Evolutionary conservation across 768 basidiomycete species (phyloP), one percentile per base, ranked within the genome.

Genomic region (Panellus pusillus): DNA sequence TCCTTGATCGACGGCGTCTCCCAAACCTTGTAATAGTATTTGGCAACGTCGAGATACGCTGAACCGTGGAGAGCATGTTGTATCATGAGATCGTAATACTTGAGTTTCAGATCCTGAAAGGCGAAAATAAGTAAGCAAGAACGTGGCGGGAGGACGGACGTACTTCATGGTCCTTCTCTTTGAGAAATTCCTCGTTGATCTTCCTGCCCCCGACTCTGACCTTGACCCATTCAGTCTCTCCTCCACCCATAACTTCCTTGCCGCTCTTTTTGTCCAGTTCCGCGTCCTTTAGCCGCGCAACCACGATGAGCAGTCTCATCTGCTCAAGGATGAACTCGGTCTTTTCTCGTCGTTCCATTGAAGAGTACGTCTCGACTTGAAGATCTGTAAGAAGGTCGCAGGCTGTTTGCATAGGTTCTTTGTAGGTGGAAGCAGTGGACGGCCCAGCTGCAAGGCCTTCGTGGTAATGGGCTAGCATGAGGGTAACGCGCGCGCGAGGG

Each of bases 351-450:
- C 94, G 86, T 60, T 98, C 93, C 97, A 99, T 98, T 6, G 92
- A 93, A 13, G 95, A 98, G 68, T 98, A 99, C 1, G 97, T 98
- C 72, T 99, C 97, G 36, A 99, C 95, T 74, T 98, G 95, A 2
- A 99, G 83, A 54, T 99, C 97, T 19, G 88, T 88, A 56, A 98
- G 79, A 27, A 98, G 74, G 59, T 98, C 97, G 0, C 92, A 94
- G 6, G 97, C 94, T 0, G 86, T 88, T 63, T 89, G 84, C 36
- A 93, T 73, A 38, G 86, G 82, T 62, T 91, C 88, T 61, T 88
- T 89, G 24, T 74, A 62, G 18, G 70, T 66, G 9, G 79, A 67
- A 19, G 79, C 73, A 40, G 79, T 65, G 1, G 76, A 60, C 50
- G 79, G 68, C 53, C 75, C 63, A 52, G 69, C 68, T 29, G 81